These are phyloP conservation scores for Gremmenia infestans DNA, from an alignment of 2,329 filamentous ascomycete species.

Conservation along the genomic window DNA sequence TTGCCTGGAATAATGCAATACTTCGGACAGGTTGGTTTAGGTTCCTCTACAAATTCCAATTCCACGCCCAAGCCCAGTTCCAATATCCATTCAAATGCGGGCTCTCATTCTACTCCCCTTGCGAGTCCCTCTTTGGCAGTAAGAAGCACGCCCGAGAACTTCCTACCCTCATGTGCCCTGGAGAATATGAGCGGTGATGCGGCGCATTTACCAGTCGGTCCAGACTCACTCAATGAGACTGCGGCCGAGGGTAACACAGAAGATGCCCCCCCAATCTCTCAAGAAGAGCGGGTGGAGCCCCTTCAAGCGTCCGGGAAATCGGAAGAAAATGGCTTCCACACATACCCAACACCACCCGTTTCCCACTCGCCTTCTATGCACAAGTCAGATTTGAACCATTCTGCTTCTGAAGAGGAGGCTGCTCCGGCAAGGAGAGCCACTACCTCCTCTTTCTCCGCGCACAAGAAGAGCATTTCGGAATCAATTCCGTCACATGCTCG, in stretches of 20 bases:
- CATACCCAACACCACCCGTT: slow-evolving; percentile 55
- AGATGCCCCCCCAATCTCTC: slow-evolving; percentile 19
- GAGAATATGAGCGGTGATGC: slow-evolving; percentile 20
- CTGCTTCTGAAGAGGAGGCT: slow-evolving; percentile 36
- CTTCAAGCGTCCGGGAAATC: slow-evolving; percentile 21
- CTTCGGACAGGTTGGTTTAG: slow-evolving; percentile 98
- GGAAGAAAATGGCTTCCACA: slow-evolving; percentile 27
- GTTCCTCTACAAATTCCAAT: slow-evolving; percentile 49
- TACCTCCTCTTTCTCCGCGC: slow-evolving; percentile 28
- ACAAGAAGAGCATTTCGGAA: slow-evolving; percentile 40
- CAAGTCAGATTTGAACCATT: slow-evolving; percentile 38
- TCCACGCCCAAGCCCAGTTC: not conserved
- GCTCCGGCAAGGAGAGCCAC: slow-evolving; percentile 33
- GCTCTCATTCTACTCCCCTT: slow-evolving; percentile 4
- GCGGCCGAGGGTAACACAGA: slow-evolving; percentile 17
- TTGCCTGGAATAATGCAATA: slow-evolving; percentile 92
- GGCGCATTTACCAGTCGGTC: slow-evolving; percentile 22
- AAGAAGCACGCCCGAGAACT: slow-evolving; percentile 18
- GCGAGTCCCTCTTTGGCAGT: slow-evolving; percentile 27
- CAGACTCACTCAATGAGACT: slow-evolving; percentile 24
- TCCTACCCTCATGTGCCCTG: slow-evolving; percentile 16
- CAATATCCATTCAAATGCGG: slow-evolving; percentile 17
- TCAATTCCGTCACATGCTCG: slow-evolving; percentile 38
- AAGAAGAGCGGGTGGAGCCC: slow-evolving; percentile 22
- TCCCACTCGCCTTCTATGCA: slow-evolving; percentile 45